Percentiles rank a stretch among this genome's conserved stretches.
Conservation (phyloP, 768 basidiomycete genomes). For the Auriscalpium vulgare region DNA sequence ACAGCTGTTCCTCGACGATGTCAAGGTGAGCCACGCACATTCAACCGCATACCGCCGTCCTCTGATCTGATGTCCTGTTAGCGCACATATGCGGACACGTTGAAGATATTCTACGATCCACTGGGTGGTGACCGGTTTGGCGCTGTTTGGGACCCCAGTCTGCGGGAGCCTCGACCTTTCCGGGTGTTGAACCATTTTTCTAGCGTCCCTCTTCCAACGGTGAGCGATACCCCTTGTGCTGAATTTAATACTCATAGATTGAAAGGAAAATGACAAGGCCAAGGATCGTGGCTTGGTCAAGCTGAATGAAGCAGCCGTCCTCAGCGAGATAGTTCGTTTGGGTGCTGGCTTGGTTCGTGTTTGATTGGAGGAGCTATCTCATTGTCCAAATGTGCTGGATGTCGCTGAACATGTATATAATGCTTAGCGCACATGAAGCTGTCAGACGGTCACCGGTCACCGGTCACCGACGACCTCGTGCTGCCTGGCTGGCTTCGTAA, state of each 20-base stretch:
- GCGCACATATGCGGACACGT: slow-evolving; percentile 66
- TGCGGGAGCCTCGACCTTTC: slow-evolving; percentile 58
- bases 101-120: slow-evolving; percentile 79
- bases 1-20: slow-evolving; percentile 52
- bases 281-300: slow-evolving; percentile 52
- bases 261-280: slow-evolving; percentile 20
- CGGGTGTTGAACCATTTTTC: slow-evolving; percentile 81
- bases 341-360: slow-evolving; percentile 53
- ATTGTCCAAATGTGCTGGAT: too few species aligned
- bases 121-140: slow-evolving; percentile 76
- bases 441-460: too few species aligned
- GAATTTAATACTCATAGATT: background rate
- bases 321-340: slow-evolving; percentile 71
- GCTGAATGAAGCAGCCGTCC: slow-evolving; percentile 58
- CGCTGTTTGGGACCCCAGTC: slow-evolving; percentile 76
- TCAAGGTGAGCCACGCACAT: slow-evolving; percentile 50
- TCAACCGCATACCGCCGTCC: background rate
- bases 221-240: slow-evolving; percentile 14
- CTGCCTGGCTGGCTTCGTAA: too few species aligned
- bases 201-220: slow-evolving; percentile 41
- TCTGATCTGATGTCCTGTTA: slow-evolving; percentile 19
- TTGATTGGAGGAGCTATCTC: too few species aligned
- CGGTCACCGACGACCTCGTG: too few species aligned
- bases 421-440: too few species aligned
- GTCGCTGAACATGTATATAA: too few species aligned